Conservation (phyloP, 2,329 filamentous ascomycete genomes). For the Penicillium sp. region DNA sequence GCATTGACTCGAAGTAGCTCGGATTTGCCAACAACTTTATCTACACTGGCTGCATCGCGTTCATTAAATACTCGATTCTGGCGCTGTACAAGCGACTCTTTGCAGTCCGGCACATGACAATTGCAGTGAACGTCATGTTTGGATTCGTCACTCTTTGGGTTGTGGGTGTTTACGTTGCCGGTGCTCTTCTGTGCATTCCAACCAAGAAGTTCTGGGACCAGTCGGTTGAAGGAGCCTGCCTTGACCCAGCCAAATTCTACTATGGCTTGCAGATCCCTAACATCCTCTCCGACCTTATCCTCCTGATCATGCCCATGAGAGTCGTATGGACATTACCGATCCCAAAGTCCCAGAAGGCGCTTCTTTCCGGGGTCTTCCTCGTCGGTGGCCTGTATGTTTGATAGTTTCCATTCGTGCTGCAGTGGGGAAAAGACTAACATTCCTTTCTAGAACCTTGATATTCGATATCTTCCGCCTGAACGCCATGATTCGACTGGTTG, state of each 20-base stretch:
- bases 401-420: not conserved
- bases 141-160: slow-evolving; percentile 24
- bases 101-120: slow-evolving; percentile 17
- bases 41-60: slow-evolving; percentile 25
- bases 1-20: slow-evolving; percentile 17
- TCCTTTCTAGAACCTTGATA: slow-evolving; percentile 19
- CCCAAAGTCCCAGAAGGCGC: slow-evolving; percentile 21
- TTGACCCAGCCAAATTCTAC: slow-evolving; percentile 26
- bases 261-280: slow-evolving; percentile 32
- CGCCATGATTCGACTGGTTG: slow-evolving; percentile 25
- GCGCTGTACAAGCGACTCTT: slow-evolving; percentile 31
- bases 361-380: slow-evolving; percentile 28
- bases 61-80: slow-evolving; percentile 31
- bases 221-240: slow-evolving; percentile 23
- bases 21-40: slow-evolving; percentile 29
- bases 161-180: slow-evolving; percentile 21
- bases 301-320: slow-evolving; percentile 28
- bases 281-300: slow-evolving; percentile 28
- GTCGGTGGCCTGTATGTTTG: slow-evolving; percentile 28
- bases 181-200: slow-evolving; percentile 25
- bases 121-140: slow-evolving; percentile 20
- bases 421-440: not conserved
- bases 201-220: slow-evolving; percentile 27
- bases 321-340: slow-evolving; percentile 28
- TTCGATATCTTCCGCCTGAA: slow-evolving; percentile 29